A percentile compares a stretch with the other conserved stretches of the same genome.
phyloP scores from a whole-genome alignment of 305 asterid genomes.

The Caryopteris hybrid region DNA sequence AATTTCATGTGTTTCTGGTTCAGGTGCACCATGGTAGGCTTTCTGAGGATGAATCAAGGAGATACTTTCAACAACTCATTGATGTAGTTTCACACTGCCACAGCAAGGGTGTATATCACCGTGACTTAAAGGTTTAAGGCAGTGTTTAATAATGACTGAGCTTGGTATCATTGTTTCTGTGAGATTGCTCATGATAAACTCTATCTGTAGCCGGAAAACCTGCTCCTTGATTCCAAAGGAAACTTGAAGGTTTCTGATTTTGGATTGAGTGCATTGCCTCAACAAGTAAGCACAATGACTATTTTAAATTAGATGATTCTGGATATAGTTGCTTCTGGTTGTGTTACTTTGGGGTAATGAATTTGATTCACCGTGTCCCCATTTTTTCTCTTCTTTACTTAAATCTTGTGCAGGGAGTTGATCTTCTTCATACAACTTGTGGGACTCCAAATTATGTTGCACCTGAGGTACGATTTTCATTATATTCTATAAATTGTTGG shows the following conservation, averaged over 20 bases:
- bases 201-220: conserved; percentile 81
- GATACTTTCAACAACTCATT: conserved; percentile 89
- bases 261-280: conserved; percentile 90
- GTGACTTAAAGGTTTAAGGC: conserved; percentile 78
- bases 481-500: conserved; percentile 8
- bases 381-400: conserved; percentile 3
- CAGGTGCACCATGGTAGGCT: conserved; percentile 82
- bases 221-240: conserved; percentile 86
- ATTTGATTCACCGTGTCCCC: background rate
- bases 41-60: conserved; percentile 77
- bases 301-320: conserved; percentile 2
- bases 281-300: conserved; percentile 50
- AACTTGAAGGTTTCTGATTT: conserved; percentile 94
- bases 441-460: conserved; percentile 99
- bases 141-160: conserved; percentile 14
- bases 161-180: conserved; percentile 11
- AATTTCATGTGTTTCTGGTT: conserved; percentile 17
- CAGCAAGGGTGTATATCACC: conserved; percentile 89
- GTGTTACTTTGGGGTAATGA: conserved; percentile 7
- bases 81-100: conserved; percentile 94
- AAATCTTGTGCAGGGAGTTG: conserved; percentile 67
- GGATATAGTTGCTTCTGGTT: conserved; percentile 1
- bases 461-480: conserved; percentile 64
- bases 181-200: conserved; percentile 23
- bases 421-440: conserved; percentile 92